phyloP scores from a whole-genome alignment of 2,329 filamentous ascomycete species.

The Clarireedia hainanense region DNA sequence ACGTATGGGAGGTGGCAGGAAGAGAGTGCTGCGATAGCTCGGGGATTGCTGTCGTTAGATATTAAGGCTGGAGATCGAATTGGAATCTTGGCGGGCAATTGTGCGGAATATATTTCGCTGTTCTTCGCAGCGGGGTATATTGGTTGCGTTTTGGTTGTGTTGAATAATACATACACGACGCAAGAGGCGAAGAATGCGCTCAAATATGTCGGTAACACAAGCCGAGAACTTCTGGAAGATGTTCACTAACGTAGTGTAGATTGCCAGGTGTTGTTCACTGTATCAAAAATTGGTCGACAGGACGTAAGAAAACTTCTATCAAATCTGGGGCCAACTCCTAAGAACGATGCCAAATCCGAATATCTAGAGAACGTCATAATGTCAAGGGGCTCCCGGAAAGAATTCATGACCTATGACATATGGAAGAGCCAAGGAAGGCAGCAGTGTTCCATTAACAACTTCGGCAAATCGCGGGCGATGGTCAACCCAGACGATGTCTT shows the following conservation, averaged over 20 bases:
- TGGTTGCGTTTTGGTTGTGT: conserved; percentile 63
- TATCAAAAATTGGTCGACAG: conserved; percentile 56
- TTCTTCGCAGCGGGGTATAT: conserved; percentile 30
- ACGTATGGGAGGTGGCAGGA: not conserved
- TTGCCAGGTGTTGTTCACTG: conserved; percentile 68
- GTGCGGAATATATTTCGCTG: conserved; percentile 25
- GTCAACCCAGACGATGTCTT: conserved; percentile 60
- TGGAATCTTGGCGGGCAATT: conserved; percentile 19
- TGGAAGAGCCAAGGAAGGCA: conserved; percentile 43
- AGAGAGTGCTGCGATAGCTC: conserved; percentile 33
- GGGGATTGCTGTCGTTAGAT: conserved; percentile 47
- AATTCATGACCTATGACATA: conserved; percentile 52
- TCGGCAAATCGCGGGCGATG: conserved; percentile 45
- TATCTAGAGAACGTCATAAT: conserved; percentile 47
- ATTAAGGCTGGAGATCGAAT: conserved; percentile 16
- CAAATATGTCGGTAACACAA: conserved; percentile 58
- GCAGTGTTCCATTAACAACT: conserved; percentile 39
- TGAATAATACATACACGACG: conserved; percentile 77
- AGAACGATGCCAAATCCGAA: conserved; percentile 30
- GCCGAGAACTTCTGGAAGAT: conserved; percentile 51
- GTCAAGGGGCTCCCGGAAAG: conserved; percentile 44
- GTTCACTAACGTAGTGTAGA: conserved; percentile 38
- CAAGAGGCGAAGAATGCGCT: conserved; percentile 53
- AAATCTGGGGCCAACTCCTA: conserved; percentile 39
- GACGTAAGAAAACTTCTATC: conserved; percentile 54